These are phyloP conservation scores for Hortiboletus rubellus DNA, from an alignment of 1,284 basidiomycete genomes.

Conservation along the genomic window DNA sequence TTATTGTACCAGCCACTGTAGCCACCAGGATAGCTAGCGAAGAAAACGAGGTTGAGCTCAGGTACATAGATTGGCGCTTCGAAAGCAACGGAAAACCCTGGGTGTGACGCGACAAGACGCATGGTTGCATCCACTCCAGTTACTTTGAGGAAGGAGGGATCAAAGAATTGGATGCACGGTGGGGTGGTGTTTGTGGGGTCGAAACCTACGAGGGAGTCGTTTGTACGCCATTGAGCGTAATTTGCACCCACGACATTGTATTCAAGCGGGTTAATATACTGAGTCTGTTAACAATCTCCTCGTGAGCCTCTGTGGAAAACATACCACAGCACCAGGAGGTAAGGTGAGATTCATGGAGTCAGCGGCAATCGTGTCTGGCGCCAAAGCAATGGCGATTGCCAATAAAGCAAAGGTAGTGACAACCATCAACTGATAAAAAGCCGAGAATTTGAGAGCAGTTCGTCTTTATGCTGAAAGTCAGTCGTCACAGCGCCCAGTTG, in stretches of 20 bases:
- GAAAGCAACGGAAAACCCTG: constrained; percentile 67
- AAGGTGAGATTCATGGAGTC: not conserved
- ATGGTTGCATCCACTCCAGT: constrained; percentile 61
- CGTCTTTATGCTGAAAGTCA: not conserved
- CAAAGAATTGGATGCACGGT: constrained; percentile 72
- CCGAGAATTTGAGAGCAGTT: not conserved
- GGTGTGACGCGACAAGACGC: constrained; percentile 55
- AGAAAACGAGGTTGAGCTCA: constrained; percentile 59
- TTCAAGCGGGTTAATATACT: constrained; percentile 44
- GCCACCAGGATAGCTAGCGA: constrained; percentile 49
- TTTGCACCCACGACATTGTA: constrained; percentile 46
- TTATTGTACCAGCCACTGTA: constrained; percentile 46
- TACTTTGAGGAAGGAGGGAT: constrained; percentile 57
- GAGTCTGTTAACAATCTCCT: constrained; percentile 40
- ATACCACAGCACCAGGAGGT: constrained; percentile 19
- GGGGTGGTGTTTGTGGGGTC: constrained; percentile 47
- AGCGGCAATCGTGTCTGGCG: not conserved
- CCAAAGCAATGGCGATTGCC: not conserved
- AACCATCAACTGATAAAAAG: not conserved
- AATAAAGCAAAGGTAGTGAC: not conserved
- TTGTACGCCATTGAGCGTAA: constrained; percentile 35
- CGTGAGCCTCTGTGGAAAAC: not conserved
- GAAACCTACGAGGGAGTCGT: constrained; percentile 41
- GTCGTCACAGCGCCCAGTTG: not conserved
- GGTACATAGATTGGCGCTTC: constrained; percentile 69